Evolutionary conservation across 768 basidiomycete species (phyloP).

Genomic region (Tricholoma hemisulphureum): DNA sequence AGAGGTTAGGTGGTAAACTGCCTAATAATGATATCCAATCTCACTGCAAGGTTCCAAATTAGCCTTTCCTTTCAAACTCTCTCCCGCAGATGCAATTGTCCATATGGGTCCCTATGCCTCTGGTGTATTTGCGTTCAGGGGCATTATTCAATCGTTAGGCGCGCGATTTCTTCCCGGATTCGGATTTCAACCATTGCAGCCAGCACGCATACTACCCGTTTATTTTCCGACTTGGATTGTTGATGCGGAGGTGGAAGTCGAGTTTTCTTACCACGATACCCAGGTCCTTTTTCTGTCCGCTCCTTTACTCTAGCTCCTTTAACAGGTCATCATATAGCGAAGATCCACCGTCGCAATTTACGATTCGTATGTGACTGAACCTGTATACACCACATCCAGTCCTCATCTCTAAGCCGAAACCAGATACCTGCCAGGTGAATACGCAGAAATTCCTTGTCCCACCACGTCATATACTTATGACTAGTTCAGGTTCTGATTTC

Average conservation of each 20-base stretch:
- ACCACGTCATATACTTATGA: background rate
- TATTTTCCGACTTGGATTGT: slow-evolving; percentile 68
- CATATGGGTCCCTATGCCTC: slow-evolving; percentile 37
- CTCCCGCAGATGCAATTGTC: slow-evolving; percentile 43
- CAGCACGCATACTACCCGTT: slow-evolving; percentile 47
- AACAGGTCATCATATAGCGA: slow-evolving; percentile 21
- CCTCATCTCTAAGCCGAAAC: slow-evolving; percentile 14
- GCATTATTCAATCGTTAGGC: slow-evolving; percentile 27
- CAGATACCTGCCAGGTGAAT: slow-evolving; percentile 48
- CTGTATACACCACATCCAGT: slow-evolving; percentile 1
- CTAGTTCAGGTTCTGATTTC: slow-evolving; percentile 39
- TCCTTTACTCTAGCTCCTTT: background rate
- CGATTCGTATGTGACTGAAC: slow-evolving; percentile 45
- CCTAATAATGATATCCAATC: background rate
- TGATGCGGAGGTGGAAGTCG: slow-evolving; percentile 49
- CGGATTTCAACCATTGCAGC: slow-evolving; percentile 40
- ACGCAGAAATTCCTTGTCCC: background rate
- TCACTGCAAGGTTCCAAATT: background rate
- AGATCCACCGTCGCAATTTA: slow-evolving; percentile 34
- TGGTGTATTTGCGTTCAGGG: slow-evolving; percentile 19
- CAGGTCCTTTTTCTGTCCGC: slow-evolving; percentile 20
- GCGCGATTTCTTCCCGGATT: slow-evolving; percentile 38
- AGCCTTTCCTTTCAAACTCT: slow-evolving; percentile 55
- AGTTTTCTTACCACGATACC: slow-evolving; percentile 22
- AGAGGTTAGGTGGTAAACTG: slow-evolving; percentile 27